Base-by-base conservation (phyloP, 306 rosid species). In the Lathyrus tuberosus region DNA sequence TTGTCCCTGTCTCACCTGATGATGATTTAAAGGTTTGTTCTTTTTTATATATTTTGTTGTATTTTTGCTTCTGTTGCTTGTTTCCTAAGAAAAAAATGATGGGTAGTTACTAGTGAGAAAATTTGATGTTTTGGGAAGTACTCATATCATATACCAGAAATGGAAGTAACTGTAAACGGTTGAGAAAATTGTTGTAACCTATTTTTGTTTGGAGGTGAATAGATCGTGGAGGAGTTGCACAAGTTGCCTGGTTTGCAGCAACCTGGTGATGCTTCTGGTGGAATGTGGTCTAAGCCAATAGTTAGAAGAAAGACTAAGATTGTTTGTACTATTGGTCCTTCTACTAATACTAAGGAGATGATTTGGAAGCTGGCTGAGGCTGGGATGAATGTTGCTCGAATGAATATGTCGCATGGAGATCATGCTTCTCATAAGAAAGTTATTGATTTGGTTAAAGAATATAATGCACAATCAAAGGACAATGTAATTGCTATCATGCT, bases 391-490 rank as follows among this genome's bases (percentile, higher is more conserved):
- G 99, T 94, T 75, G 99, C 99, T 1, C 88, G 99, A 18, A 13
- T 94, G 80, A 94, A 94, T 72, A 94, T 94, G 99, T 94, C 99
- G 12, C 99, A 91, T 26, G 99, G 99, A 28, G 99, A 94, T 76
- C 98, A 94, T 33, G 88, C 97, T 38, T 94, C 98, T 73, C 98
- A 94, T 82, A 86, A 90, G 85, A 94, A 91, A 78, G 92, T 94
- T 71, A 94, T 94, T 63, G 97, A 94, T 71, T 83, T 94, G 83
- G 99, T 94, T 52, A 94, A 89, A 57, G 99, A 90, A 35, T 94
- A 94, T 75, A 94, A 94, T 72, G 96, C 78, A 18, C 96, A 87
- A 24, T 47, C 80, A 48, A 83, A 85, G 62, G 97, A 88, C 75
- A 90, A 94, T 42, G 89, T 79, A 18, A 87, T 94, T 65, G 90